A percentile compares a stretch with the other conserved stretches of the same genome.
These are phyloP conservation scores for Hirsutella thompsonii DNA, from an alignment of 2,329 filamentous ascomycete genomes.

Conservation along the genomic window DNA sequence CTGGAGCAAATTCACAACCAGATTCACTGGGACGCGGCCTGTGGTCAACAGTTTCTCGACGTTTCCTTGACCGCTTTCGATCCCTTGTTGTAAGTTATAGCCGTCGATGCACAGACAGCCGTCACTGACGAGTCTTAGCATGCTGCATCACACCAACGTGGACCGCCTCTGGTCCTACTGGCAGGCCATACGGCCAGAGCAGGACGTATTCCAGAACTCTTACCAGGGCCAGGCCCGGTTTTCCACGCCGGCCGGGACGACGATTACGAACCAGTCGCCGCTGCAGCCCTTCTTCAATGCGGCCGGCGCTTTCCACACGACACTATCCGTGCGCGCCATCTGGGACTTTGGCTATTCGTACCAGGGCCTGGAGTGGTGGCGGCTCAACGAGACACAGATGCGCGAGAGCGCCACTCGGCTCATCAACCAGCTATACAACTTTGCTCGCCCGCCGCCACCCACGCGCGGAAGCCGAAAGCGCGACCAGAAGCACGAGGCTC, in stretches of 20 bases:
- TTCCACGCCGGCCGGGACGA: conserved; percentile 24
- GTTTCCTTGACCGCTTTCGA: conserved; percentile 28
- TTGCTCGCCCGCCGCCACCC: neutral
- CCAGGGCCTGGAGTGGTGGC: conserved; percentile 20
- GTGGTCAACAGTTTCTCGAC: conserved; percentile 26
- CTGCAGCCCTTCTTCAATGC: conserved; percentile 36
- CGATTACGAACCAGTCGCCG: conserved; percentile 27
- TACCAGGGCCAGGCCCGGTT: conserved; percentile 23
- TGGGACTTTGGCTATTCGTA: conserved; percentile 26
- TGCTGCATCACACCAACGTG: conserved; percentile 44
- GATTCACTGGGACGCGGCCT: conserved; percentile 25
- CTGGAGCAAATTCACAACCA: conserved; percentile 29
- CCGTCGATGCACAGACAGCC: too few species aligned
- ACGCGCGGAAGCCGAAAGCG: neutral
- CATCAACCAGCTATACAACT: conserved; percentile 19
- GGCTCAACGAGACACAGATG: conserved; percentile 16
- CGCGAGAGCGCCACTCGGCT: conserved; percentile 14
- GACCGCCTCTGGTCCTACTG: conserved; percentile 50
- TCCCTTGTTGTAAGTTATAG: conserved; percentile 25
- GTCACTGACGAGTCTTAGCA: conserved; percentile 10
- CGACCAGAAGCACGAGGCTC: neutral
- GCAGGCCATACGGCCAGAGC: conserved; percentile 27
- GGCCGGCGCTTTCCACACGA: conserved; percentile 11
- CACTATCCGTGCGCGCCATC: conserved; percentile 28
- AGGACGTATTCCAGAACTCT: conserved; percentile 19